Evolutionary conservation across 2,329 filamentous ascomycete species (phyloP).

Genomic region (Aspergillus persii): DNA sequence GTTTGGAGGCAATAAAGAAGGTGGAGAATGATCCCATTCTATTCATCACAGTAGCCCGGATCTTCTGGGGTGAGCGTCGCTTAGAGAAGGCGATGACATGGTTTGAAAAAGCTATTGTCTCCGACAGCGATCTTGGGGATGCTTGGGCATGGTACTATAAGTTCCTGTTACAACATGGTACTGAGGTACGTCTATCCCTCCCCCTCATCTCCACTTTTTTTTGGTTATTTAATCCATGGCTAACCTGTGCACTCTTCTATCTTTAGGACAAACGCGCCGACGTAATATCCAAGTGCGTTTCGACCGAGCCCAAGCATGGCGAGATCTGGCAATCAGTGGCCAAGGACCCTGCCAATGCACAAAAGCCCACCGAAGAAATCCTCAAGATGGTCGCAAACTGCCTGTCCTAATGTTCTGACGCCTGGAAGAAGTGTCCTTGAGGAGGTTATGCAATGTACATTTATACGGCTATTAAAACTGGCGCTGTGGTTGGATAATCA

Average conservation of each 20-base stretch:
- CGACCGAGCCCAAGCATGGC: slow-evolving; percentile 86
- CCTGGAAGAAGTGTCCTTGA: neutral
- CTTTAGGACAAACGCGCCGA: slow-evolving; percentile 77
- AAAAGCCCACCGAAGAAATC: slow-evolving; percentile 73
- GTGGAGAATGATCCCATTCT: slow-evolving; percentile 87
- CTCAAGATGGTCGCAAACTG: slow-evolving; percentile 70
- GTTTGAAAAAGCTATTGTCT: slow-evolving; percentile 93
- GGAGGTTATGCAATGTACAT: neutral
- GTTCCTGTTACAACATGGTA: slow-evolving; percentile 88
- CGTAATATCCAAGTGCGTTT: slow-evolving; percentile 74
- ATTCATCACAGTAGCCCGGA: slow-evolving; percentile 87
- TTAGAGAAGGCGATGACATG: slow-evolving; percentile 93
- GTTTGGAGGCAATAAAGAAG: slow-evolving; percentile 93
- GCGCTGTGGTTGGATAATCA: neutral
- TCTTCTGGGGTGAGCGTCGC: slow-evolving; percentile 92
- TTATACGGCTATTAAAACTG: neutral
- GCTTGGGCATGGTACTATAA: slow-evolving; percentile 98
- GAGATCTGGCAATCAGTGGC: slow-evolving; percentile 85
- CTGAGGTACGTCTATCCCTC: slow-evolving; percentile 54
- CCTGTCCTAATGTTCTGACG: slow-evolving; percentile 11
- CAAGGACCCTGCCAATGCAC: slow-evolving; percentile 81
- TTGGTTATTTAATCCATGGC: neutral
- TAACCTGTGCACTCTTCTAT: slow-evolving; percentile 6
- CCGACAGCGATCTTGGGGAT: slow-evolving; percentile 85
- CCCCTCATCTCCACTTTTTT: neutral